Conservation (phyloP, 768 basidiomycete genomes). For the Leccinellum albellum region DNA sequence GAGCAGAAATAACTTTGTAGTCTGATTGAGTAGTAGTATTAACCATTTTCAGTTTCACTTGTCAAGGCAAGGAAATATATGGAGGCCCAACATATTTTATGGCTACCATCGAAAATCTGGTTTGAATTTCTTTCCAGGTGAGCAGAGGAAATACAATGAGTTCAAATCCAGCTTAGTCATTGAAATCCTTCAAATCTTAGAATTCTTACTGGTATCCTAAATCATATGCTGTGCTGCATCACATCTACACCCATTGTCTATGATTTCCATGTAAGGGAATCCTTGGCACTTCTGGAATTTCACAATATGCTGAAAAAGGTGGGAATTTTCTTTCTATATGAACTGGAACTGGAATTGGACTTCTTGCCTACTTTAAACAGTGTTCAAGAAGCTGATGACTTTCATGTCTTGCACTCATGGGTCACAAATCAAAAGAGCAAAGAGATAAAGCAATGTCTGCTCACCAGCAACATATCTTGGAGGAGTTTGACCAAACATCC, state of each 20-base stretch:
- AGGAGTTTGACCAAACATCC: not conserved
- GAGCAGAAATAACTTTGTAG: not conserved
- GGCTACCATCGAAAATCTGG: conserved; percentile 3
- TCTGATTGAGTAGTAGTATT: no score
- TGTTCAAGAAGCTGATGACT: not conserved
- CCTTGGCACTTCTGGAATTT: not conserved
- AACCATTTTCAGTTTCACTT: not conserved
- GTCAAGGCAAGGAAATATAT: conserved; percentile 2
- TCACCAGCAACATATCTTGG: not conserved
- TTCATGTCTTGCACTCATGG: not conserved
- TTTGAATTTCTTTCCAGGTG: not conserved
- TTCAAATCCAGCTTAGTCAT: not conserved
- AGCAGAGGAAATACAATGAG: not conserved
- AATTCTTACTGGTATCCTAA: conserved; percentile 1
- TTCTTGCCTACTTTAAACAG: not conserved
- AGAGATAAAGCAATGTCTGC: not conserved
- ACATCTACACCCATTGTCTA: not conserved
- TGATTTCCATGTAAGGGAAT: conserved; percentile 1
- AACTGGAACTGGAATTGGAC: not conserved
- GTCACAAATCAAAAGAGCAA: not conserved
- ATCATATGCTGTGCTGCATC: not conserved
- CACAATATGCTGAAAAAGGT: not conserved
- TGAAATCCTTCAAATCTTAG: conserved; percentile 10
- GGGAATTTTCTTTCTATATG: not conserved
- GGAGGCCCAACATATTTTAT: not conserved